Conservation (phyloP, 176 grass and related monocot genomes). For the Carex scoparia region DNA sequence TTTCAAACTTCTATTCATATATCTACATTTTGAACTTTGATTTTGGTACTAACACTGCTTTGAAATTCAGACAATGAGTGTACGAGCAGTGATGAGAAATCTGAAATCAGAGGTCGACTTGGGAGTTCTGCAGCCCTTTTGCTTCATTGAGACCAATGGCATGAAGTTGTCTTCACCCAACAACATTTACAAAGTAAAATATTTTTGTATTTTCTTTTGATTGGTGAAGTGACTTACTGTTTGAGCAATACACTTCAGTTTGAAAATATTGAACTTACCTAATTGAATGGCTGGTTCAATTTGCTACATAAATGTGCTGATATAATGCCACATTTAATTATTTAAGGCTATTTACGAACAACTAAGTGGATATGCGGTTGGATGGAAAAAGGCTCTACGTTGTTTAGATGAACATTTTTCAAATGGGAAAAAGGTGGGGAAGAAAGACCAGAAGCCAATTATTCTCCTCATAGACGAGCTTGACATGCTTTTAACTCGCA, state of each 20-base stretch:
- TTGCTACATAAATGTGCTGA: constrained; percentile 2
- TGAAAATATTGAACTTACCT: neutral
- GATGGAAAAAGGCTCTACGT: constrained; percentile 96
- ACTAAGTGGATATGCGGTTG: constrained; percentile 73
- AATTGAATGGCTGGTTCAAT: neutral
- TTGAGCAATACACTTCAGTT: neutral
- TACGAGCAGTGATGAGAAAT: constrained; percentile 83
- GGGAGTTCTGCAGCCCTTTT: constrained; percentile 61
- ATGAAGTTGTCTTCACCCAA: constrained; percentile 89
- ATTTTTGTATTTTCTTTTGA: constrained; percentile 12
- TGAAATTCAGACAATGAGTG: constrained; percentile 81
- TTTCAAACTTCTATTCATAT: constrained; percentile 11
- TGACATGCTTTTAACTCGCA: constrained; percentile 97
- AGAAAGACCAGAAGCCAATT: constrained; percentile 68
- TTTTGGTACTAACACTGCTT: constrained; percentile 19
- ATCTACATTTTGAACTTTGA: constrained; percentile 16
- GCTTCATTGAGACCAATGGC: constrained; percentile 94
- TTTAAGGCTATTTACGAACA: constrained; percentile 84
- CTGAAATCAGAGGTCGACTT: constrained; percentile 71
- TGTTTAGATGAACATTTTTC: constrained; percentile 89
- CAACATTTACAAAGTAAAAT: constrained; percentile 83
- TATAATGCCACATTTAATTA: neutral
- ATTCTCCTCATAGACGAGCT: constrained; percentile 97
- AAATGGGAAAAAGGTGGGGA: constrained; percentile 46
- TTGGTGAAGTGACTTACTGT: neutral